Base-by-base conservation (phyloP, 2,329 filamentous ascomycete species). In the Aspergillus candidus region DNA sequence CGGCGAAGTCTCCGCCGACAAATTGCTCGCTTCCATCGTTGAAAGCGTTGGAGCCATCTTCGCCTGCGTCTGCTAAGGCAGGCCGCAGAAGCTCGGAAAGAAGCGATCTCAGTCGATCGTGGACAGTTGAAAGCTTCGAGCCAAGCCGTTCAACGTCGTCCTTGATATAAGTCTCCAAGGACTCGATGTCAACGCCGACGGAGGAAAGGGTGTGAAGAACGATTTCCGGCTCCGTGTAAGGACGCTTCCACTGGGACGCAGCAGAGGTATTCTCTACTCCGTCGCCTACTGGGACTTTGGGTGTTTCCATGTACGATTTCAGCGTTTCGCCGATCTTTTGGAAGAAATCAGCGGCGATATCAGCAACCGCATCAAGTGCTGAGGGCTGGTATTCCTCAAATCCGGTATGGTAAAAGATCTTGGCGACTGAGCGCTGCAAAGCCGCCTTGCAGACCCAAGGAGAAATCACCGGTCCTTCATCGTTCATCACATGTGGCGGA, bases 331-430 rank as follows among this genome's bases (percentile, higher is more conserved):
- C 81, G 8, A 98, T 74, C 62, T 94, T 94, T 46, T 82, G 77
- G 58, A 98, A 95, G 62, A 91, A 98, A 56, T 94, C 87, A 3
- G 83, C 83, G 0, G 90, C 89, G 41, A 96, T 80, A 56, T 95
- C 89, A 0, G 93, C 95, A 32, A 94, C 80, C 0, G 87, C 80
- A 55, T 98, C 93, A 27, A 98, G 73, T 22, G 93, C 91, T 33
- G 90, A 94, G 11, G 93, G 93, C 62, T 98, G 93, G 50, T 94
- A 87, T 62, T 98, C 93, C 67, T 98, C 93, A 53, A 97, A 98
- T 0, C 93, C 93, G 33, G 89, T 86, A 62, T 95, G 88, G 61
- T 96, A 98, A 58, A 96, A 91, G 36, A 98, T 82, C 67, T 97
- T 94, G 46, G 86, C 90, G 13, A 97, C 86, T 11, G 90, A 93